Percentiles rank a stretch among this genome's conserved stretches.
phyloP scores from a whole-genome alignment of 2,329 filamentous ascomycete species.

The Fusarium sp. region DNA sequence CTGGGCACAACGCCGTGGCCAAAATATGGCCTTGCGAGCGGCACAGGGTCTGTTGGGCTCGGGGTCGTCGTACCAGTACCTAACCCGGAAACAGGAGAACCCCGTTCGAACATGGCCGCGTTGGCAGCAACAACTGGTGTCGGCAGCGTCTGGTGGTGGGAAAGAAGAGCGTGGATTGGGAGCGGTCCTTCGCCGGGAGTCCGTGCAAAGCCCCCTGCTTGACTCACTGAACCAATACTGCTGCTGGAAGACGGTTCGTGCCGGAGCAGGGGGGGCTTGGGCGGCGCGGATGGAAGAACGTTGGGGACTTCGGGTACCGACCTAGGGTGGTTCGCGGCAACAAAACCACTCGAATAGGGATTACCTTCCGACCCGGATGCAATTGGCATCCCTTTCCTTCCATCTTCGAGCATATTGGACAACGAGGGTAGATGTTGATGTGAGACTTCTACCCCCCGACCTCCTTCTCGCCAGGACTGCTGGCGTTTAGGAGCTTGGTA shows the following conservation, averaged over 20 bases:
- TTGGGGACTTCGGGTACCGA: conserved; percentile 38
- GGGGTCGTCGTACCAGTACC: conserved; percentile 31
- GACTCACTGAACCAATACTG: conserved; percentile 53
- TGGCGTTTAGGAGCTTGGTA: conserved; percentile 40
- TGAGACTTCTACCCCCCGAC: conserved; percentile 25
- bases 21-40: conserved; percentile 27
- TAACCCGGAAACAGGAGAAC: conserved; percentile 25
- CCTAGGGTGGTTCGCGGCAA: conserved; percentile 44
- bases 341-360: conserved; percentile 41
- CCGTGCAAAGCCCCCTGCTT: conserved; percentile 47
- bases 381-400: conserved; percentile 30
- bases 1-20: conserved; percentile 37
- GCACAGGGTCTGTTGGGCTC: conserved; percentile 39
- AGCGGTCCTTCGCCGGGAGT: conserved; percentile 60
- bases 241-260: conserved; percentile 57
- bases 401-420: conserved; percentile 57
- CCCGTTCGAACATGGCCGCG: conserved; percentile 31
- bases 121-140: conserved; percentile 17
- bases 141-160: conserved; percentile 49
- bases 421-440: conserved; percentile 54
- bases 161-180: conserved; percentile 63
- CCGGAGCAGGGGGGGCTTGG: conserved; percentile 52
- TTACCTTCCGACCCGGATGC: conserved; percentile 33
- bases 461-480: conserved; percentile 41
- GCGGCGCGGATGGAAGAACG: conserved; percentile 40